phyloP scores from a whole-genome alignment of 331 rosid genomes.

The Cydonia oblonga region DNA sequence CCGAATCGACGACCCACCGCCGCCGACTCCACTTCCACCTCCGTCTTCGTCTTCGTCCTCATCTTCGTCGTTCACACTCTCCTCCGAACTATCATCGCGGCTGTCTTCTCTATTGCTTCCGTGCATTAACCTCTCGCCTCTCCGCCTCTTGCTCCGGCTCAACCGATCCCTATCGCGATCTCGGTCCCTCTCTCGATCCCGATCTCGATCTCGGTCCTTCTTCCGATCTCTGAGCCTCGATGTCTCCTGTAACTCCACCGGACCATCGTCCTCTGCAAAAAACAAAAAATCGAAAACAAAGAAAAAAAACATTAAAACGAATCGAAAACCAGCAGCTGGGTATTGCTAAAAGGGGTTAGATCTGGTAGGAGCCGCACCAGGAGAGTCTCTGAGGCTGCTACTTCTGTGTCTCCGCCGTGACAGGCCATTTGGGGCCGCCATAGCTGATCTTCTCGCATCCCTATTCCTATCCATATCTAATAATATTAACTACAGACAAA shows the following conservation, averaged over 20 bases:
- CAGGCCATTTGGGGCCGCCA: slow-evolving; percentile 59
- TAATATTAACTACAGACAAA: slow-evolving; percentile 10
- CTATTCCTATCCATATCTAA: slow-evolving; percentile 78
- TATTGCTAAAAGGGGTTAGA: slow-evolving; percentile 23
- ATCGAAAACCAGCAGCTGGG: neutral
- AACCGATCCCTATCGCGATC: slow-evolving; percentile 84
- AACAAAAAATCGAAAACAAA: neutral
- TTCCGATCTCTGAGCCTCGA: slow-evolving; percentile 82
- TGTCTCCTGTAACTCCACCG: slow-evolving; percentile 68
- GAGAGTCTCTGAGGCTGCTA: slow-evolving; percentile 78
- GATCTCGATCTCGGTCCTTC: slow-evolving; percentile 72
- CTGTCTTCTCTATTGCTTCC: slow-evolving; percentile 62
- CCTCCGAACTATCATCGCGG: slow-evolving; percentile 76
- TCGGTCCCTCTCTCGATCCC: slow-evolving; percentile 40
- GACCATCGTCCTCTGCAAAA: slow-evolving; percentile 72
- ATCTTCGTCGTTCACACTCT: slow-evolving; percentile 76
- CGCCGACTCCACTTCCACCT: slow-evolving; percentile 21
- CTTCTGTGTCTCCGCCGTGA: slow-evolving; percentile 64
- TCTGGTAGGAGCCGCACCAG: slow-evolving; percentile 66
- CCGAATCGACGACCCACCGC: slow-evolving; percentile 52
- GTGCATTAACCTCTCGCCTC: slow-evolving; percentile 75
- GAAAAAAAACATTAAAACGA: slow-evolving; percentile 7
- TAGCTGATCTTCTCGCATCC: slow-evolving; percentile 60
- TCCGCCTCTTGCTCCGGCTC: slow-evolving; percentile 60
- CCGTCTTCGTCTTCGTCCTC: slow-evolving; percentile 53